Conservation (phyloP, 2,329 filamentous ascomycete species). For the Chaetomium olivaceum region DNA sequence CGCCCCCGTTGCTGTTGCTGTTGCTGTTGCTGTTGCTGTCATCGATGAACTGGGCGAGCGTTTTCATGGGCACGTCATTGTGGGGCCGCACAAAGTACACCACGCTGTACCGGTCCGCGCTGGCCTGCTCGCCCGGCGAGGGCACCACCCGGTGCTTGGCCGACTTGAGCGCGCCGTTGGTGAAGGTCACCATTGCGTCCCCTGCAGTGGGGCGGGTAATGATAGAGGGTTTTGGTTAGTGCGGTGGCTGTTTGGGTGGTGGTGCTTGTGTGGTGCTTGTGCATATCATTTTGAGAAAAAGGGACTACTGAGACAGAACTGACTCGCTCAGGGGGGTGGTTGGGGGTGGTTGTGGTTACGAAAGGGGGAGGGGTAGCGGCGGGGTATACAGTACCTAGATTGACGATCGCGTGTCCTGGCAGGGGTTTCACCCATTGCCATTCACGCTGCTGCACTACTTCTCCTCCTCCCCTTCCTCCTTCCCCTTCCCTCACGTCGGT, state of each 20-base stretch:
- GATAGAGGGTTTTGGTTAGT: background rate
- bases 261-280: background rate
- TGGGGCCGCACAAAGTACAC: constrained; percentile 42
- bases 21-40: too few species aligned
- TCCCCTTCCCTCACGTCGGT: background rate
- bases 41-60: constrained; percentile 7
- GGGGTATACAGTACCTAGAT: constrained; percentile 35
- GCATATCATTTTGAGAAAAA: background rate
- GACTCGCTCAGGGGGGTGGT: background rate
- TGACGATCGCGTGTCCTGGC: constrained; percentile 42
- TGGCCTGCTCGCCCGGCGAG: constrained; percentile 37
- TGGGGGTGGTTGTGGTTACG: background rate
- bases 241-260: too few species aligned
- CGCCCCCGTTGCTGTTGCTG: too few species aligned
- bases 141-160: constrained; percentile 42
- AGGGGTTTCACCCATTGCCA: constrained; percentile 43
- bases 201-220: background rate
- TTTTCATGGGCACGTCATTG: constrained; percentile 36
- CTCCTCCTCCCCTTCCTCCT: background rate
- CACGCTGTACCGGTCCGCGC: constrained; percentile 39
- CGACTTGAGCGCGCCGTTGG: constrained; percentile 38
- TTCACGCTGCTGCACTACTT: background rate
- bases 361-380: background rate
- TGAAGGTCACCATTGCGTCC: constrained; percentile 42
- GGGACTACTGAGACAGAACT: background rate